Conservation (phyloP, 2,329 filamentous ascomycete species). For the Talaromyces amestolkiae region DNA sequence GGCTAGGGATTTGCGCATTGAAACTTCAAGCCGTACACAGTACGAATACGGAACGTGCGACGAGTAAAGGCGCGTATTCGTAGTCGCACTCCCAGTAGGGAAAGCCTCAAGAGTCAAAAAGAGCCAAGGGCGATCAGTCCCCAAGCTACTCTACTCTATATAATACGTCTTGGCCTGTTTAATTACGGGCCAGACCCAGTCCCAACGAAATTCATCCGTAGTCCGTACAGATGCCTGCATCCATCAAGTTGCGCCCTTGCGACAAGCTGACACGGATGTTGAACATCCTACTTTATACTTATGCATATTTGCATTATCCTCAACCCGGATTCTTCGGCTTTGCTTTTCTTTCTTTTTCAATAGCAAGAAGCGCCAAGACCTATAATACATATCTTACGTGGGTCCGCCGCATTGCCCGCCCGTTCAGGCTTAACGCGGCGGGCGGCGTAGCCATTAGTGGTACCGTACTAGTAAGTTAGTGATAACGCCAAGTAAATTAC, state of each 20-base stretch:
- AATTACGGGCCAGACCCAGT: not conserved
- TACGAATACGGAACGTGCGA: not conserved
- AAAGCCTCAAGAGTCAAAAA: not conserved
- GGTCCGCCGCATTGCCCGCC: not conserved
- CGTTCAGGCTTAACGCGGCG: not conserved
- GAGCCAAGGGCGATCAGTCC: constrained; percentile 1
- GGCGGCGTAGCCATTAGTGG: not conserved
- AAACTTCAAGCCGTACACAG: not conserved
- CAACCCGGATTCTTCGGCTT: not conserved
- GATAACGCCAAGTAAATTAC: not conserved
- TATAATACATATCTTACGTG: not conserved
- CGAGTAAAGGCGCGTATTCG: not conserved
- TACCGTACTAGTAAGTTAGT: not conserved
- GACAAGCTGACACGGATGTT: not conserved
- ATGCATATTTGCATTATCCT: not conserved
- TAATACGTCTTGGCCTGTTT: not conserved
- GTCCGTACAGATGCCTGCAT: not conserved
- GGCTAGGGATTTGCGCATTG: not conserved
- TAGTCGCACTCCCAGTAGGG: not conserved
- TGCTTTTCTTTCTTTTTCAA: not conserved
- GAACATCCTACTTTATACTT: not conserved
- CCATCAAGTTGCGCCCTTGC: not conserved
- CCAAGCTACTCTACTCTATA: not conserved
- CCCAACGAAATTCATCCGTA: not conserved
- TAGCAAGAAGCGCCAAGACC: not conserved